phyloP scores from a whole-genome alignment of 768 basidiomycete species.

The Lactarius pseudohatsudake region DNA sequence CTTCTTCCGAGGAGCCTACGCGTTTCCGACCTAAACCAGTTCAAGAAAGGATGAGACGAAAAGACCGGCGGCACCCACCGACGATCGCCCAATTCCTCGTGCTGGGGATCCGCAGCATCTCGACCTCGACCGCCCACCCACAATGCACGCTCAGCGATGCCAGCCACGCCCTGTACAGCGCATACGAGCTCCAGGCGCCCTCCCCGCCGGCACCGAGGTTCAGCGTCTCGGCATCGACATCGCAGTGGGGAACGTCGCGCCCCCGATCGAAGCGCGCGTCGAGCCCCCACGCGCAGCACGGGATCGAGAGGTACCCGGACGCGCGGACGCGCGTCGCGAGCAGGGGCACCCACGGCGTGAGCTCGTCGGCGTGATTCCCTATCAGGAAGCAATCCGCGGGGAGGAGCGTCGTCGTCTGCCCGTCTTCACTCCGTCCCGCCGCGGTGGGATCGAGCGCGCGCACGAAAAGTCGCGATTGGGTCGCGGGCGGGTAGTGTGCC shows the following conservation, averaged over 20 bases:
- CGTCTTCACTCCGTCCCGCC: too few relatives aligned
- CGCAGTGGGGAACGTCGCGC: constrained; percentile 34
- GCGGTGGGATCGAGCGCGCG: constrained; percentile 66
- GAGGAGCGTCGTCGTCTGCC: constrained; percentile 34
- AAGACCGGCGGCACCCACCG: constrained; percentile 45
- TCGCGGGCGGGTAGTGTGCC: constrained; percentile 67
- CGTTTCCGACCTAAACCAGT: constrained; percentile 36
- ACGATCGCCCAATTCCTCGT: constrained; percentile 92
- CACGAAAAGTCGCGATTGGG: constrained; percentile 61
- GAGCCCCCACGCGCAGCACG: constrained; percentile 88
- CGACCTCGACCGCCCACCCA: constrained; percentile 88
- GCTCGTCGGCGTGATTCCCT: constrained; percentile 94
- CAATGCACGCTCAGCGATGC: constrained; percentile 66
- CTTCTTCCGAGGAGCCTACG: constrained; percentile 37
- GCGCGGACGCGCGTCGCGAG: constrained; percentile 61
- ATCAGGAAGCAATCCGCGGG: constrained; percentile 68
- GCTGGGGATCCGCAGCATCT: constrained; percentile 85
- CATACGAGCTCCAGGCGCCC: constrained; percentile 66
- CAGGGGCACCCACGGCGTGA: constrained; percentile 93
- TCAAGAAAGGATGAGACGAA: not conserved
- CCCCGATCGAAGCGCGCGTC: constrained; percentile 63
- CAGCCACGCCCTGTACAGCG: constrained; percentile 85
- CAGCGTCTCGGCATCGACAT: constrained; percentile 40
- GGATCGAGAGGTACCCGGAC: constrained; percentile 77
- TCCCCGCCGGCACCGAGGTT: constrained; percentile 60